Evolutionary conservation across 1,284 basidiomycete species (phyloP), one percentile per base, ranked within the genome.

Genomic region (Caloboletus inedulis): DNA sequence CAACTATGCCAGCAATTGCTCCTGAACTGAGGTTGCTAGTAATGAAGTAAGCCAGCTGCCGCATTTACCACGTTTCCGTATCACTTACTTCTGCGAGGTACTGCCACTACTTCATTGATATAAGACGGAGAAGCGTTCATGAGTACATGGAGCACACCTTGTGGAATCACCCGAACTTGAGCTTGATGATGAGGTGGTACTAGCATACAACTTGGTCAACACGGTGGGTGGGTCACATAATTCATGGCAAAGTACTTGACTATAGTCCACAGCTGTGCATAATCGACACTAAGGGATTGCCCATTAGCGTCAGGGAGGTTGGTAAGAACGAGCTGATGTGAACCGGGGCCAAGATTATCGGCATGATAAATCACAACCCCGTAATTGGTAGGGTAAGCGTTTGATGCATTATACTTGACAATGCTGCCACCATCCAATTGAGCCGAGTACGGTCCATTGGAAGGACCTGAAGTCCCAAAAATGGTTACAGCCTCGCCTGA

Each of bases 341-440:
- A 53, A 30, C 65, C 69, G 3, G 68, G 4, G 2, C 69, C 66
- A n/a, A 71, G 63, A 49, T 70, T 71, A 30, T 69, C 68, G 23
- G 66, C 68, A 40, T 71, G 57, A 30, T 61, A 68, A 10, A 68
- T 55, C 44, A 63, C 58, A 7, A 61, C 54, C 8, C 53, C 67
- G 12, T 68, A 67, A 36, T 59, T 64, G n/a, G 55, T 51, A 30
- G 59, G 49, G 46, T 55, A 65, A 16, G 14, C 29, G 3, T 48
- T 51, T 4, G 68, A 53, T 25, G 64, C 66, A 35, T 70, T 70
- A 30, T 69, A 71, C 1, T 42, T 37, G 13, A 34, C 23, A 3
- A 34, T 7, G 21, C 53, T 36, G 19, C 61, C 55, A 19, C 47
- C 47, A 34, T 71, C 66, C 45, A 71, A 36, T 19, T 67, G 58